Base-by-base conservation (phyloP, 768 basidiomycete species). In the Suillus tomentosus region DNA sequence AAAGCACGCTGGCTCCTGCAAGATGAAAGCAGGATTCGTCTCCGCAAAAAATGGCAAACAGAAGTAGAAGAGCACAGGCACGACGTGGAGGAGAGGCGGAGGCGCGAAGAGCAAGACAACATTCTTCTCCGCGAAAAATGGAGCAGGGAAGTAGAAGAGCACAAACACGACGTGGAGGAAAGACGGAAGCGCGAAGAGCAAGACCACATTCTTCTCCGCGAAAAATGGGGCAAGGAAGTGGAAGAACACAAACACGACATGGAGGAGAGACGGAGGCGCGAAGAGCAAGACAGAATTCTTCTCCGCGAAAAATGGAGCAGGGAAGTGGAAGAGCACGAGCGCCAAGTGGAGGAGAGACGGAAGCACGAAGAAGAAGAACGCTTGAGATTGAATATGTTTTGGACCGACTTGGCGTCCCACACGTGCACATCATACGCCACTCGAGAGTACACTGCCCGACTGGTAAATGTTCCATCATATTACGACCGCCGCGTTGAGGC, bases 371-470 rank as follows among this genome's bases (percentile, higher is more conserved):
- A 70, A 48, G 66, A 73, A 1, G 72, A 73, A 31, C 71, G 71
- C 2, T 34, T 47, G 17, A 67, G 57, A 8, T 69, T 73, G 9
- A 36, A 62, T 22, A 61, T 78, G 55, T 71, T 60, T 39, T 75
- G 74, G 74, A 65, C 56, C 13, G 53, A 37, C 1, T 53, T 71
- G 31, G 60, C 64, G 19, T 54, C 62, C 3, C 70, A 73, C 24
- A 59, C 67, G 36, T 78, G 77, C 66, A 69, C 62, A 31, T 68
- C 71, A 0, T 76, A 72, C 17, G 72, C 67, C 1, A 71, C 70
- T 34, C 65, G 73, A 39, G 70, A 72, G 62, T 79, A 77, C 11
- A 70, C 72, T 11, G 76, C 77, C 0, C 59, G 67, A 6, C 62
- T 78, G 0, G 64, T 66, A 55, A 78, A 78, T 47, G 61, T 76